Conservation (phyloP, 768 basidiomycete species). For the Boletus rufocinnamomeus region DNA sequence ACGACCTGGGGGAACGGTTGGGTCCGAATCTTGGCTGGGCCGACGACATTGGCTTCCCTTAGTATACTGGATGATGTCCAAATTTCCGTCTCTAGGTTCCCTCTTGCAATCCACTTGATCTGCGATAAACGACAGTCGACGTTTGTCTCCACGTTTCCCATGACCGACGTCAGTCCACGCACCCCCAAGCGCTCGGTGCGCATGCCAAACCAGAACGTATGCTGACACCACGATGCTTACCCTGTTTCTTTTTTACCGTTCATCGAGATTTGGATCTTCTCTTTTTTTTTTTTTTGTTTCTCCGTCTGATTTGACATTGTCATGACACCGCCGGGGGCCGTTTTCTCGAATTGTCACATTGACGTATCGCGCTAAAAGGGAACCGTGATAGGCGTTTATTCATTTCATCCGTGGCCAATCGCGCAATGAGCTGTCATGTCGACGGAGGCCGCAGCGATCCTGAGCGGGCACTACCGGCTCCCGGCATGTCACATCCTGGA, state of each 20-base stretch:
- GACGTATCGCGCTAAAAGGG: background rate
- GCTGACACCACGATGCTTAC: background rate
- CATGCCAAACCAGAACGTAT: background rate
- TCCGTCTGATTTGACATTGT: background rate
- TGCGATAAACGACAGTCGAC: background rate
- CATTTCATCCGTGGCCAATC: background rate
- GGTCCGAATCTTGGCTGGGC: constrained; percentile 25
- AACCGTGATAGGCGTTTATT: background rate
- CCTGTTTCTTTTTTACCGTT: background rate
- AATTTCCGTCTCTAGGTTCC: background rate
- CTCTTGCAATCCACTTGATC: constrained; percentile 1
- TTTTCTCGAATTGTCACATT: constrained; percentile 3
- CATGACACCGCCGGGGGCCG: background rate
- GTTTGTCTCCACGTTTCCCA: background rate
- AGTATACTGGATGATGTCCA: background rate
- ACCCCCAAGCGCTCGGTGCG: background rate
- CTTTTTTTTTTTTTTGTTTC: too few species aligned
- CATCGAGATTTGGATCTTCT: background rate
- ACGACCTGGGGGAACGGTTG: constrained; percentile 29
- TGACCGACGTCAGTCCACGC: background rate
- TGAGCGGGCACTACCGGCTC: background rate
- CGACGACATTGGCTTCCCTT: constrained; percentile 31
- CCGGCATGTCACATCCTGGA: background rate
- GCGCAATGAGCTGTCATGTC: background rate
- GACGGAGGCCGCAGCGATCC: background rate